phyloP scores from a whole-genome alignment of 2,329 filamentous ascomycete species.

The Calonectria pauciramosa region DNA sequence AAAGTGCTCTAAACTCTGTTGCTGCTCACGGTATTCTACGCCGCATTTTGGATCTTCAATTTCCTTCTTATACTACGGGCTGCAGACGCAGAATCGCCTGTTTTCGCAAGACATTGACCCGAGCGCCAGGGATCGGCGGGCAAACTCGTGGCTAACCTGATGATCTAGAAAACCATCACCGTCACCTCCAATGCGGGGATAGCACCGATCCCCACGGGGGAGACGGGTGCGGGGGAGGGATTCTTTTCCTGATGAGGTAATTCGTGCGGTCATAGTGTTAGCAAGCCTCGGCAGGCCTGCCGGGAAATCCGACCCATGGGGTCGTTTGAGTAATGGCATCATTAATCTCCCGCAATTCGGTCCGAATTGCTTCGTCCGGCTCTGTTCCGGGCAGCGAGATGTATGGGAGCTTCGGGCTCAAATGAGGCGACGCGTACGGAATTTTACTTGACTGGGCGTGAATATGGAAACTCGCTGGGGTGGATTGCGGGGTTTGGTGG shows the following conservation, averaged over 20 bases:
- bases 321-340: neutral
- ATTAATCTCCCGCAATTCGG: neutral
- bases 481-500: neutral
- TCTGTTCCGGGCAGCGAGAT: neutral
- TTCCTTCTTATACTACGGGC: neutral
- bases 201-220: neutral
- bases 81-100: neutral
- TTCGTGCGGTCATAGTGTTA: neutral
- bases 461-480: neutral
- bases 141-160: neutral
- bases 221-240: neutral
- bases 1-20: neutral
- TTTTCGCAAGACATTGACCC: constrained; percentile 4
- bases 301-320: neutral
- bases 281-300: neutral
- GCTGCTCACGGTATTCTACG: neutral
- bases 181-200: neutral
- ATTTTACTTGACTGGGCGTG: neutral
- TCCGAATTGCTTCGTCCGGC: neutral
- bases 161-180: neutral
- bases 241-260: neutral
- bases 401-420: neutral
- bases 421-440: neutral
- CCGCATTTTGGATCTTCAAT: neutral
- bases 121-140: neutral